A percentile compares a stretch with the other conserved stretches of the same genome.
Evolutionary conservation across 306 rosid species (phyloP).

Genomic region (Prunus armeniaca): DNA sequence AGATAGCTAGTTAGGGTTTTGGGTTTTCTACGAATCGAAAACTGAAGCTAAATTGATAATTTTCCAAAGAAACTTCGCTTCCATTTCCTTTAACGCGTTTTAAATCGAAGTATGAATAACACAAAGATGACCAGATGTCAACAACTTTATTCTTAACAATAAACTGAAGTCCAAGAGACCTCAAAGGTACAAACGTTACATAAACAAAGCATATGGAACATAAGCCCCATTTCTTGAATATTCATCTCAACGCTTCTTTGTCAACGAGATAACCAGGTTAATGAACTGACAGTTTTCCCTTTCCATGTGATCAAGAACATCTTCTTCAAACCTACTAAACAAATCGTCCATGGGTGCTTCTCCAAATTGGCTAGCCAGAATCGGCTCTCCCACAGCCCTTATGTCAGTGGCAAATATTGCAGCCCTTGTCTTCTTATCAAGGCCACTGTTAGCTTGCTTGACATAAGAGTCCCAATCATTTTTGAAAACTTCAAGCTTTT

Average conservation of each 20-base stretch:
- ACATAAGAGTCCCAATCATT: conserved; percentile 36
- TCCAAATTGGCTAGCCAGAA: conserved; percentile 34
- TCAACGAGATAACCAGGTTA: conserved; percentile 21
- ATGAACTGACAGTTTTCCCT: conserved; percentile 3
- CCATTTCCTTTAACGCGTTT: too few species aligned
- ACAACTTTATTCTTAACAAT: not conserved
- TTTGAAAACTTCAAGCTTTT: conserved; percentile 14
- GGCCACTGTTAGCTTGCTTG: conserved; percentile 10
- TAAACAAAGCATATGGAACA: not conserved
- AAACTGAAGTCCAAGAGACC: too few species aligned
- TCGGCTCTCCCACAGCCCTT: conserved; percentile 43
- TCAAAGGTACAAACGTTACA: not conserved
- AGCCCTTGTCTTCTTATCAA: conserved; percentile 19
- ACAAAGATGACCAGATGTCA: too few species aligned
- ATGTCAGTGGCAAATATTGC: conserved; percentile 19
- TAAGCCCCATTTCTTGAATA: not conserved
- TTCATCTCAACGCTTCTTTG: conserved; percentile 5
- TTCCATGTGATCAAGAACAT: conserved; percentile 23
- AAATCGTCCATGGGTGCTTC: conserved; percentile 34
- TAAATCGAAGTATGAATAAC: too few species aligned
- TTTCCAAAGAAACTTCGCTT: too few species aligned
- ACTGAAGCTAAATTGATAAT: too few species aligned
- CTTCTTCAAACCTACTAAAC: conserved; percentile 29
- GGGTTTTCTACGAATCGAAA: too few species aligned
- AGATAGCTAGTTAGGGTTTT: too few species aligned